These are phyloP conservation scores for Terfezia claveryi DNA, from an alignment of 495 filamentous ascomycete species.

Conservation along the genomic window DNA sequence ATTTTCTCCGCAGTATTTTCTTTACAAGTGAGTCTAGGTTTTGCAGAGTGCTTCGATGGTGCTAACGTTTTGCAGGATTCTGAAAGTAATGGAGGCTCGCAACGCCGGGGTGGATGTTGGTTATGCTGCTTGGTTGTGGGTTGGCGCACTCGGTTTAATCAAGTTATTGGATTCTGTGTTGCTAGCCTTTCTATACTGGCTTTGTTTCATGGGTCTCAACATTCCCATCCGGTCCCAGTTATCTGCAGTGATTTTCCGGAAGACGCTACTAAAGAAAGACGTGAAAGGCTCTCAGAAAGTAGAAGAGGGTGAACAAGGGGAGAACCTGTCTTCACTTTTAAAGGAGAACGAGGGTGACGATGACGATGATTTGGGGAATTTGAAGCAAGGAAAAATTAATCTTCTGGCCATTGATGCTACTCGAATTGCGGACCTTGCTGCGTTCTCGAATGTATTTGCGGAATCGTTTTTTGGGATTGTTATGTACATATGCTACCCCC, in stretches of 20 bases:
- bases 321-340: constrained; percentile 13
- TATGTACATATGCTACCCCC: constrained; percentile 15
- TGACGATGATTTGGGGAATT: constrained; percentile 36
- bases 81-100: constrained; percentile 39
- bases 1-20: constrained; percentile 48
- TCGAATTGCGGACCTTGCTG: constrained; percentile 47
- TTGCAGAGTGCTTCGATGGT: background rate
- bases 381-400: constrained; percentile 59
- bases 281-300: constrained; percentile 36
- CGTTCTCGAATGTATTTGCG: constrained; percentile 43
- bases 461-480: constrained; percentile 36
- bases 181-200: constrained; percentile 13
- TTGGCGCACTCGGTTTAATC: constrained; percentile 34
- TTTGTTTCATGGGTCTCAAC: constrained; percentile 38
- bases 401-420: constrained; percentile 56
- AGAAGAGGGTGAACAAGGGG: constrained; percentile 12
- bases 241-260: constrained; percentile 51
- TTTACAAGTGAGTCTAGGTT: constrained; percentile 11
- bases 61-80: constrained; percentile 27
- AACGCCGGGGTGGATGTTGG: constrained; percentile 22
- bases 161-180: constrained; percentile 23
- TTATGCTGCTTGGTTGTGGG: constrained; percentile 43
- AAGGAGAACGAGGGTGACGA: constrained; percentile 22
- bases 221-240: constrained; percentile 48
- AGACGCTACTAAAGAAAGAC: constrained; percentile 61